Percentiles rank a stretch among this genome's conserved stretches.
Conservation (phyloP, 2,329 filamentous ascomycete genomes). For the Ceratocystis ficicola region DNA sequence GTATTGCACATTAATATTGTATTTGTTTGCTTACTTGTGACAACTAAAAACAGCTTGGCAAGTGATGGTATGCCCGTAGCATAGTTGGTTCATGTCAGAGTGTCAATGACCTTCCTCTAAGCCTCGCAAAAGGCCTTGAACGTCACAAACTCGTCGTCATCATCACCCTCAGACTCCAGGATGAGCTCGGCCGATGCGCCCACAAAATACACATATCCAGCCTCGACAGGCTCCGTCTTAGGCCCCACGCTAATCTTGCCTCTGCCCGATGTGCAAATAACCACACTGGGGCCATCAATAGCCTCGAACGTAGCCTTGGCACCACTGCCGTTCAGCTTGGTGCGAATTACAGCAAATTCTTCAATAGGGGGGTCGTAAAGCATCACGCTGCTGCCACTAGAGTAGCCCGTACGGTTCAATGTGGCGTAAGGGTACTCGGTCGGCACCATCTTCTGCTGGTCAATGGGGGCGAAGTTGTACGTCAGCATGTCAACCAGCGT, state of each 20-base stretch:
- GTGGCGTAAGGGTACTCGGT: slow-evolving; percentile 75
- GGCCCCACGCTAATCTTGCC: slow-evolving; percentile 78
- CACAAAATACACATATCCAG: slow-evolving; percentile 70
- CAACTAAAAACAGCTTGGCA: neutral
- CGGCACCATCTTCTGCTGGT: slow-evolving; percentile 85
- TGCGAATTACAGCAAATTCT: slow-evolving; percentile 83
- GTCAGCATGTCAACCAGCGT: slow-evolving; percentile 86
- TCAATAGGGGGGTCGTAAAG: slow-evolving; percentile 95
- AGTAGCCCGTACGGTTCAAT: slow-evolving; percentile 71
- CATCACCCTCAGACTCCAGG: slow-evolving; percentile 52
- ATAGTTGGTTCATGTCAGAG: too few species aligned
- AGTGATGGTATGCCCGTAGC: too few species aligned
- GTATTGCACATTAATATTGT: neutral
- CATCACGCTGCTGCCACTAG: slow-evolving; percentile 55
- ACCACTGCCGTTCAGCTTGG: slow-evolving; percentile 55
- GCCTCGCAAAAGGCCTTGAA: slow-evolving; percentile 90
- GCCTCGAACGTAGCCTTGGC: slow-evolving; percentile 81
- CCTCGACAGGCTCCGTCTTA: slow-evolving; percentile 61
- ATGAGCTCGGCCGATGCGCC: slow-evolving; percentile 77
- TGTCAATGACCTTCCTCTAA: neutral
- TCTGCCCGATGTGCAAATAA: slow-evolving; percentile 76
- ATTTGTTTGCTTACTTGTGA: slow-evolving; percentile 11
- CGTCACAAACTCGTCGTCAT: slow-evolving; percentile 62
- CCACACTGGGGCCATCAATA: slow-evolving; percentile 76
- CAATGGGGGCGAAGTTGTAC: slow-evolving; percentile 88